These are phyloP conservation scores for Eimeria acervulina DNA, from an alignment of 169 alveolate species.

Conservation along the genomic window DNA sequence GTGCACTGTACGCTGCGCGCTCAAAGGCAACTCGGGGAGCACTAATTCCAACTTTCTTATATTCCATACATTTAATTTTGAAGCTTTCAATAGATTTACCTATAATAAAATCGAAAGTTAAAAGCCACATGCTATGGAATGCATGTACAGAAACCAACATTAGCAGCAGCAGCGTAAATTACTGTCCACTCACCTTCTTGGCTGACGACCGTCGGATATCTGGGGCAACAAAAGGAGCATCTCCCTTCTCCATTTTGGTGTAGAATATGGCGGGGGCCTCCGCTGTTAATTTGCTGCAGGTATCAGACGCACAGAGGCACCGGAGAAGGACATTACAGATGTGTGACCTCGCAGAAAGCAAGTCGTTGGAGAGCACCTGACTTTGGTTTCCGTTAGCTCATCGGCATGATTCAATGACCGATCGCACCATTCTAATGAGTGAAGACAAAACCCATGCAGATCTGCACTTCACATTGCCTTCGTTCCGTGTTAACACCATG, in stretches of 20 bases:
- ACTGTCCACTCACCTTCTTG: constrained; percentile 40
- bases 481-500: too few species aligned
- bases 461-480: too few species aligned
- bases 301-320: background rate
- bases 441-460: too few species aligned
- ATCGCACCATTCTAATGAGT: too few species aligned
- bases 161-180: background rate
- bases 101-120: too few species aligned
- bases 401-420: too few species aligned
- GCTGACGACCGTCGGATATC: constrained; percentile 66
- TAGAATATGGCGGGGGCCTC: constrained; percentile 75
- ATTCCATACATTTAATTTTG: background rate
- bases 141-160: background rate
- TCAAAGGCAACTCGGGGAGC: background rate
- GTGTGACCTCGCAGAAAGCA: background rate
- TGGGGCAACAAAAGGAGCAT: constrained; percentile 36
- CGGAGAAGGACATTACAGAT: too few species aligned
- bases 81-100: too few species aligned
- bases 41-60: too few species aligned
- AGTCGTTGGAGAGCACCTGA: too few species aligned
- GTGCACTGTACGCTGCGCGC: background rate
- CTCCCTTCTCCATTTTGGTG: constrained; percentile 40
- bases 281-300: constrained; percentile 59
- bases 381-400: too few species aligned
- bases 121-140: too few species aligned